Conservation (phyloP, 371 early-diverging fungal genomes). For the Actinomucor elegans region DNA sequence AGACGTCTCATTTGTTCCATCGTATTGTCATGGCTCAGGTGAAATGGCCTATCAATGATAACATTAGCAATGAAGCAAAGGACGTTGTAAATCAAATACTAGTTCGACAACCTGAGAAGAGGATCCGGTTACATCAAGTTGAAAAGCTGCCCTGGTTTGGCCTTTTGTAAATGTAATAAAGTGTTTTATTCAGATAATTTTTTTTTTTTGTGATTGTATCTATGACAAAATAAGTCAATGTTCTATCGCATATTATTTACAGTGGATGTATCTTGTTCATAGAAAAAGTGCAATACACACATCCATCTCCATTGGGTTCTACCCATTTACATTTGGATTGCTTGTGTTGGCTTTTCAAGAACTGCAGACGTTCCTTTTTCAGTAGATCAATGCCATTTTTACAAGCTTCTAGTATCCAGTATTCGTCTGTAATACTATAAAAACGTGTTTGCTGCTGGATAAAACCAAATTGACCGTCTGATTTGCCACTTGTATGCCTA, state of each 20-base stretch:
- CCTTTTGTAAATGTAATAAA: background rate
- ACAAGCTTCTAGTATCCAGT: background rate
- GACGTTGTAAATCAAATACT: conserved; percentile 31
- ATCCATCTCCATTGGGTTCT: conserved; percentile 6
- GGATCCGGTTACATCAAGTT: conserved; percentile 14
- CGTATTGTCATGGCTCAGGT: conserved; percentile 29
- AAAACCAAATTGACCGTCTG: background rate
- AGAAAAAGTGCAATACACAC: conserved; percentile 7
- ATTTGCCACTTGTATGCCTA: background rate
- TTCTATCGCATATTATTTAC: no score
- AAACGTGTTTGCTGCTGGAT: background rate
- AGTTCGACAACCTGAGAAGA: conserved; percentile 29
- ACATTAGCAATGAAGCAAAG: conserved; percentile 21
- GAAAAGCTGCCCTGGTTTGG: conserved; percentile 25
- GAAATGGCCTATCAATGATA: conserved; percentile 27
- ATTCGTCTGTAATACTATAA: background rate
- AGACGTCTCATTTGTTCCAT: conserved; percentile 27
- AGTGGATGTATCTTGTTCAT: no score
- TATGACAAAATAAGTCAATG: no score
- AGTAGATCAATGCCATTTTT: background rate
- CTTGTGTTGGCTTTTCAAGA: background rate
- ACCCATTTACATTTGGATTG: conserved; percentile 4
- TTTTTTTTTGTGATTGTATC: no score
- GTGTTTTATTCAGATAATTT: no score
- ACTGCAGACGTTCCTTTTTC: background rate